Percentiles rank a stretch among this genome's conserved stretches.
Conservation (phyloP, 2,329 filamentous ascomycete species). For the Blastomyces silverae region DNA sequence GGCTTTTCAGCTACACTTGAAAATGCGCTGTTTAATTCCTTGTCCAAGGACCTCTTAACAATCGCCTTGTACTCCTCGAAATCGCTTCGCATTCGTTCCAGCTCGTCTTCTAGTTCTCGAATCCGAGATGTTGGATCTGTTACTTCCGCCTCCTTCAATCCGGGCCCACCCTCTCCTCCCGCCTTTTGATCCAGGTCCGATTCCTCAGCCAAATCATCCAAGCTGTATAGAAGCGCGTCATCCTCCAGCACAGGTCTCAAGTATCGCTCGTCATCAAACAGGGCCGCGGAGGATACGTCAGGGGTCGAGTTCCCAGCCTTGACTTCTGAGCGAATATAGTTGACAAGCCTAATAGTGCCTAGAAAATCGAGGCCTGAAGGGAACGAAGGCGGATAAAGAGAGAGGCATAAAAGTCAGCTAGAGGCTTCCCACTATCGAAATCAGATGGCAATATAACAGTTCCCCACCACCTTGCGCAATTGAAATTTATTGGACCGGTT, state of each 20-base stretch:
- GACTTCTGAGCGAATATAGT: conserved; percentile 52
- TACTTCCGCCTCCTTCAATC: conserved; percentile 28
- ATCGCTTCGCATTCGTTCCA: conserved; percentile 54
- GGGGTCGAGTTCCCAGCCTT: conserved; percentile 44
- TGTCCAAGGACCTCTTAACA: conserved; percentile 60
- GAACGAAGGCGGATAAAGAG: conserved; percentile 22
- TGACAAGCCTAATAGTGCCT: conserved; percentile 66
- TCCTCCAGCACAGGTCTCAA: conserved; percentile 81
- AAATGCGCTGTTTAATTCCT: conserved; percentile 52
- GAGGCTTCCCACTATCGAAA: conserved; percentile 23
- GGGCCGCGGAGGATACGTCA: conserved; percentile 52
- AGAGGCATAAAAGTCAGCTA: conserved; percentile 21
- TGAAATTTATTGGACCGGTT: conserved; percentile 7
- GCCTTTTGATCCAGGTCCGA: not conserved
- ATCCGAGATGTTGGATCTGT: conserved; percentile 43
- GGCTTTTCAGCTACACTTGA: conserved; percentile 28
- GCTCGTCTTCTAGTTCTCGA: conserved; percentile 56
- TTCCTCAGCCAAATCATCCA: conserved; percentile 62
- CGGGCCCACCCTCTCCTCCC: conserved; percentile 15
- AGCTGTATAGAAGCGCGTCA: conserved; percentile 77
- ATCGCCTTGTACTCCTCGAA: conserved; percentile 60
- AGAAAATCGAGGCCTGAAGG: conserved; percentile 60
- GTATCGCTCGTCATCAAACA: conserved; percentile 71
- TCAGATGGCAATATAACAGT: conserved; percentile 15
- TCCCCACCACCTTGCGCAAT: conserved; percentile 13